Evolutionary conservation across 257 asterid species (phyloP).

Genomic region (Plantago ovata): DNA sequence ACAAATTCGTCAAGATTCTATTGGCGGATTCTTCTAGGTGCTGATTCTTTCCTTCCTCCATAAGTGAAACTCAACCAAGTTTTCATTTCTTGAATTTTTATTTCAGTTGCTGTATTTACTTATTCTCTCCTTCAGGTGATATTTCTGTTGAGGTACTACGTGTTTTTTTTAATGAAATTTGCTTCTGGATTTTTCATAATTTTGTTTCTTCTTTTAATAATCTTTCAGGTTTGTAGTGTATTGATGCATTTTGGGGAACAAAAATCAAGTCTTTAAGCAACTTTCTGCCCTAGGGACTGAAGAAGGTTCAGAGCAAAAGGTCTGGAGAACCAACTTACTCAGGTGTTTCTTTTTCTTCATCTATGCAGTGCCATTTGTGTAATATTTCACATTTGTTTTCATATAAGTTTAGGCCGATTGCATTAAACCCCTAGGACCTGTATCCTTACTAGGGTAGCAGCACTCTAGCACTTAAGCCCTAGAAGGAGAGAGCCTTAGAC

Average conservation of each 20-base stretch:
- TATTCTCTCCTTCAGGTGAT: conserved; percentile 22
- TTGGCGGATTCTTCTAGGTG: conserved; percentile 40
- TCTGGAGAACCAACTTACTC: too few relatives aligned
- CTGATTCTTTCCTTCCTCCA: conserved; percentile 13
- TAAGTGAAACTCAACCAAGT: conserved; percentile 5
- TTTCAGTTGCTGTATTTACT: conserved; percentile 10
- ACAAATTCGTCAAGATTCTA: conserved; percentile 17
- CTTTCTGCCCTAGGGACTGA: too few relatives aligned
- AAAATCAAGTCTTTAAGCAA: too few relatives aligned
- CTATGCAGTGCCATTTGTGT: too few relatives aligned
- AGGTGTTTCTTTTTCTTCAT: too few relatives aligned
- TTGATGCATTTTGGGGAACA: conserved; percentile 2
- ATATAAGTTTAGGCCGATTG: too few relatives aligned
- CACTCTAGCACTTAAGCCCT: neutral
- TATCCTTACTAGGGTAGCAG: too few relatives aligned
- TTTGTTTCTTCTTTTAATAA: neutral
- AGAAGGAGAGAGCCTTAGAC: neutral
- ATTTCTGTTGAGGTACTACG: conserved; percentile 1
- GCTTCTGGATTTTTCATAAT: neutral
- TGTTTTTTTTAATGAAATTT: conserved; percentile 1
- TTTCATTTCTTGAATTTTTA: neutral
- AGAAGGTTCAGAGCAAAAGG: too few relatives aligned
- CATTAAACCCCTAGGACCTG: too few relatives aligned
- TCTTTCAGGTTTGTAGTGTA: neutral
- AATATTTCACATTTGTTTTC: too few relatives aligned